Percentiles rank a stretch among this genome's conserved stretches.
Conservation (phyloP, 169 alveolate genomes). For the Eimeria falciformis region DNA sequence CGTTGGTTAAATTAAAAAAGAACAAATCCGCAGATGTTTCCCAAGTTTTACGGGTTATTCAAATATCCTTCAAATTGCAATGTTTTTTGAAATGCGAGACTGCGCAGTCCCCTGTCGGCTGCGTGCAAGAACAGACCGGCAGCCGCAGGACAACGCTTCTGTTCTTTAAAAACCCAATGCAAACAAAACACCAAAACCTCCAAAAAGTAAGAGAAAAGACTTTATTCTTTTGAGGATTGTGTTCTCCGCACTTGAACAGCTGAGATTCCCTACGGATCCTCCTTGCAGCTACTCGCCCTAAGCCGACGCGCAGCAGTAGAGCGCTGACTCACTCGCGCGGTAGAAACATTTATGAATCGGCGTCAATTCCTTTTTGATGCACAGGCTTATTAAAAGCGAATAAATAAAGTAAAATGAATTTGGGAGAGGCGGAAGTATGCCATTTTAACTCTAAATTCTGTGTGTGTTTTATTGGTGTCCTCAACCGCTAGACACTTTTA, state of each 20-base stretch:
- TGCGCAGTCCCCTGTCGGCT: constrained; percentile 3
- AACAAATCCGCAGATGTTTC: not conserved
- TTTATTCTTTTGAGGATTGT: not conserved
- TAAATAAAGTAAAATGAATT: too few species aligned
- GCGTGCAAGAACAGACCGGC: constrained; percentile 3
- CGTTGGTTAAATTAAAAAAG: not conserved
- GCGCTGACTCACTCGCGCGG: too few species aligned
- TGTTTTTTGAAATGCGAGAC: too few species aligned
- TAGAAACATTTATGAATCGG: too few species aligned
- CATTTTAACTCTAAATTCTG: too few species aligned
- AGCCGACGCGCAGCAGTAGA: too few species aligned
- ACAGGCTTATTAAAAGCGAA: too few species aligned
- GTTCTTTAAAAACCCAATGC: not conserved
- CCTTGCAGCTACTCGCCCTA: constrained; percentile 60
- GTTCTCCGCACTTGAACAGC: not conserved
- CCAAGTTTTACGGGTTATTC: not conserved
- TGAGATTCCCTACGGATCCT: not conserved
- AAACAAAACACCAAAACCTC: constrained; percentile 7
- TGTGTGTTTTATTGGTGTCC: too few species aligned
- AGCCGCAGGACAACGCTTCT: constrained; percentile 17
- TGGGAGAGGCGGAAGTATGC: too few species aligned
- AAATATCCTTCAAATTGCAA: not conserved
- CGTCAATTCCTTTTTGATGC: too few species aligned
- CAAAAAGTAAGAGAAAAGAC: not conserved
- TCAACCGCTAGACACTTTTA: too few species aligned